Conservation (phyloP, 2,329 filamentous ascomycete genomes). For the Didymella pomorum region DNA sequence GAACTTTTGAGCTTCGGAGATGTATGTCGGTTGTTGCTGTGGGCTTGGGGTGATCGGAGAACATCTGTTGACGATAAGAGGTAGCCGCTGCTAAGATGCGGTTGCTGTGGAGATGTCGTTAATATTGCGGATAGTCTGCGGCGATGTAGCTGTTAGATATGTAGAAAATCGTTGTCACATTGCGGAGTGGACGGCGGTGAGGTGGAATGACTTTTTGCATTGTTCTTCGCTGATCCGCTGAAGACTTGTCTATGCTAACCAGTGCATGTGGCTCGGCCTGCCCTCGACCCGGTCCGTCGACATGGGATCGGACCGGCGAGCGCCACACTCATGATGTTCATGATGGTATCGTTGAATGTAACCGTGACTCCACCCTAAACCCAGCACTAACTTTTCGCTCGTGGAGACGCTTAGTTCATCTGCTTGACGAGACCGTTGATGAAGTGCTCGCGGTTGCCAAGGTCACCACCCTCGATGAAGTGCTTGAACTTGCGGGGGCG, state of each 20-base stretch:
- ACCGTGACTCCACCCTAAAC: conserved; percentile 40
- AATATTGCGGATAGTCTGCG: background rate
- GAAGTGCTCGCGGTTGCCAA: conserved; percentile 98
- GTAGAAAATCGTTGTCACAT: background rate
- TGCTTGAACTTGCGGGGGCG: conserved; percentile 97
- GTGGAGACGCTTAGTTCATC: conserved; percentile 82
- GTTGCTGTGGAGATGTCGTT: background rate
- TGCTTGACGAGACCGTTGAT: conserved; percentile 96
- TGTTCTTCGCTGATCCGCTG: conserved; percentile 32
- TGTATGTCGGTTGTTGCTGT: background rate
- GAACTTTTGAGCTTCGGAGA: background rate
- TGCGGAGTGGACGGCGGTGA: background rate
- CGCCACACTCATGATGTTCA: conserved; percentile 34
- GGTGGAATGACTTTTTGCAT: conserved; percentile 26
- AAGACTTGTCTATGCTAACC: conserved; percentile 43
- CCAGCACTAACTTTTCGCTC: conserved; percentile 27
- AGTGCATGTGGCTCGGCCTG: conserved; percentile 43
- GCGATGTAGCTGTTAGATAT: background rate
- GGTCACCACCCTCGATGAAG: conserved; percentile 98
- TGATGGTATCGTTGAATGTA: conserved; percentile 39
- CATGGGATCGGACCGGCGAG: conserved; percentile 25
- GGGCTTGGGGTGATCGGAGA: background rate
- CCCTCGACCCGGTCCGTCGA: conserved; percentile 29
- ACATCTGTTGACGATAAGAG: background rate
- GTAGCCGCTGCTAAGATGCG: conserved; percentile 1